Base-by-base conservation (phyloP, 2,329 filamentous ascomycete species). In the Arthrobotrys sphaeroides region DNA sequence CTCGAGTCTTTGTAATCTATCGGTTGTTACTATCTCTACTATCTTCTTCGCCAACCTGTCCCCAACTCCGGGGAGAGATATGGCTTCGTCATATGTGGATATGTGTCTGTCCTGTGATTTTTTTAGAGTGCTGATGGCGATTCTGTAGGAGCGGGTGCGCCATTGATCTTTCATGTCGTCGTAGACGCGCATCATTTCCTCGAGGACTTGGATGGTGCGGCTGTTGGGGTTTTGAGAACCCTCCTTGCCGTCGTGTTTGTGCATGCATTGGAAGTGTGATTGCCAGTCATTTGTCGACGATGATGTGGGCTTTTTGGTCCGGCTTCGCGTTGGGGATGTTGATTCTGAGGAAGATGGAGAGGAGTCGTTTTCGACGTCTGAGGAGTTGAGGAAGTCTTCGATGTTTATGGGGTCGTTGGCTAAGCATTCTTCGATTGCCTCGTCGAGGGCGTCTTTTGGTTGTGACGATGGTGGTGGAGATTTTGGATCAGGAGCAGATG, bases 1-100 rank as follows among this genome's bases (percentile, higher is more conserved):
- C 33, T 96, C 90, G 0, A 97, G 85, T 38, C 90, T 87, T 43
- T 87, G 87, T 0, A 97, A 86, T 24, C 86, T 85, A 79, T 92
- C 87, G 0, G 92, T 97, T 40, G 86, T 85, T 1, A 89, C 91
- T 76, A 97, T 96, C 81, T 97, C 94, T 79, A 95, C 92, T 77
- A 98, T 95, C 82, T 97, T 97, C 24, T 87, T 85, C 0, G 93
- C 93, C 0, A 97, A 84, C 0, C 91, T 87, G 9, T 85, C 79
- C 5, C 94, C 94, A 36, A 97, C 89, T 70, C 86, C 87, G 0
- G 89, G 88, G 0, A 97, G 85, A 1, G 83, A 82, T 9, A 86
- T 59, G n/a, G 72, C 72, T 9, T 57, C 38, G 1, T 69, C 64
- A 59, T 75, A 75, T 20, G 55, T 64, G 5, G 57, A 20, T 10